Conservation (phyloP, 2,329 filamentous ascomycete species). For the Clonostachys sp. region DNA sequence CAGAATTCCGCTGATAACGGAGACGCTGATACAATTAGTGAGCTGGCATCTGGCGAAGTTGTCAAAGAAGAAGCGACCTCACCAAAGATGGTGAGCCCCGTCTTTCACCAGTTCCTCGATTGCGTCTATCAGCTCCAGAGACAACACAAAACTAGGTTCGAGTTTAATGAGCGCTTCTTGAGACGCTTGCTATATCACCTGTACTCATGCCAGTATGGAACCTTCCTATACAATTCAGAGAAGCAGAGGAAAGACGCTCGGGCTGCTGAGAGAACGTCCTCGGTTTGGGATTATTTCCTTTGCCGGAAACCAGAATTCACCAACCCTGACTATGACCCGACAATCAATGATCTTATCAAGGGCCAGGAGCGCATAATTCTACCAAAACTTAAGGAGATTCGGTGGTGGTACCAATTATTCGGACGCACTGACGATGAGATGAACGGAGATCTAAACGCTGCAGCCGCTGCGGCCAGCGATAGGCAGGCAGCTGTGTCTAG, state of each 20-base stretch:
- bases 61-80: slow-evolving; percentile 65
- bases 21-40: slow-evolving; percentile 52
- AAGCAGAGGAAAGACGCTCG: slow-evolving; percentile 73
- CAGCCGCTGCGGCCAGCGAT: slow-evolving; percentile 43
- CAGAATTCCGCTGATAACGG: slow-evolving; percentile 51
- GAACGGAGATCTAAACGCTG: slow-evolving; percentile 65
- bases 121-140: slow-evolving; percentile 85
- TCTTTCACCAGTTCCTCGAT: slow-evolving; percentile 97
- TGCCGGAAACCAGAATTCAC: slow-evolving; percentile 74
- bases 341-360: slow-evolving; percentile 72
- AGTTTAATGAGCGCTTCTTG: slow-evolving; percentile 94
- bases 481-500: slow-evolving; percentile 27
- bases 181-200: slow-evolving; percentile 86
- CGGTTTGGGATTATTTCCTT: slow-evolving; percentile 95
- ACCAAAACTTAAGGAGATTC: slow-evolving; percentile 69
- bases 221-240: slow-evolving; percentile 93
- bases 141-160: slow-evolving; percentile 84
- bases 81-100: slow-evolving; percentile 87
- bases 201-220: slow-evolving; percentile 94
- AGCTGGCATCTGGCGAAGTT: slow-evolving; percentile 29
- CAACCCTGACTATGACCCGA: slow-evolving; percentile 72
- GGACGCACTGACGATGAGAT: slow-evolving; percentile 86
- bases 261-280: slow-evolving; percentile 69
- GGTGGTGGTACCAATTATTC: slow-evolving; percentile 92
- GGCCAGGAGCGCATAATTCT: slow-evolving; percentile 82